phyloP scores from a whole-genome alignment of 352 stramenopile species.

The Globisporangium barbulae region DNA sequence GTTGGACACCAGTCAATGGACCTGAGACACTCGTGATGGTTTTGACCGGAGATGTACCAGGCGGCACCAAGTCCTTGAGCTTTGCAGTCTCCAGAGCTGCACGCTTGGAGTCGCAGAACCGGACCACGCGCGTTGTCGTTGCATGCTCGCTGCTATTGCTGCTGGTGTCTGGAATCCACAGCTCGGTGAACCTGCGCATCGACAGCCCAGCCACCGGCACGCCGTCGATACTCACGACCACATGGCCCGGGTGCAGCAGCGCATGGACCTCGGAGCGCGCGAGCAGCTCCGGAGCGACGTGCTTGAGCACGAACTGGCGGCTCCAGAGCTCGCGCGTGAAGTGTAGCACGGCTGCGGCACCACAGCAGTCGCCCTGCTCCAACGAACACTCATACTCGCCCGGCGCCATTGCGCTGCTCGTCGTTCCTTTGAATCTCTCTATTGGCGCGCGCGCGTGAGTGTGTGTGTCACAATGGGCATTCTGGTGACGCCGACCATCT shows the following conservation, averaged over 20 bases:
- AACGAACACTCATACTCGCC: conserved; percentile 35
- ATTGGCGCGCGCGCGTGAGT: neutral
- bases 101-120: conserved; percentile 32
- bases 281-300: conserved; percentile 18
- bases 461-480: neutral
- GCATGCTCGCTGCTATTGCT: neutral
- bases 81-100: conserved; percentile 31
- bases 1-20: no score
- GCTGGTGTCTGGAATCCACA: conserved; percentile 20
- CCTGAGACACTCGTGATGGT: neutral
- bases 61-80: conserved; percentile 23
- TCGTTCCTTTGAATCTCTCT: neutral
- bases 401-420: conserved; percentile 14
- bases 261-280: conserved; percentile 18
- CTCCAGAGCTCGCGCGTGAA: conserved; percentile 42
- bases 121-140: conserved; percentile 7
- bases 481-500: neutral
- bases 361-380: conserved; percentile 13
- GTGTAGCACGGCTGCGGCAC: conserved; percentile 5
- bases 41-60: neutral
- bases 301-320: conserved; percentile 37
- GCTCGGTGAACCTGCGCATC: conserved; percentile 26
- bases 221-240: conserved; percentile 31
- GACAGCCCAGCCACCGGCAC: conserved; percentile 21
- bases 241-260: conserved; percentile 25